These are phyloP conservation scores for Globisporangium abappressorium DNA, from an alignment of 352 stramenopile species.

Conservation along the genomic window DNA sequence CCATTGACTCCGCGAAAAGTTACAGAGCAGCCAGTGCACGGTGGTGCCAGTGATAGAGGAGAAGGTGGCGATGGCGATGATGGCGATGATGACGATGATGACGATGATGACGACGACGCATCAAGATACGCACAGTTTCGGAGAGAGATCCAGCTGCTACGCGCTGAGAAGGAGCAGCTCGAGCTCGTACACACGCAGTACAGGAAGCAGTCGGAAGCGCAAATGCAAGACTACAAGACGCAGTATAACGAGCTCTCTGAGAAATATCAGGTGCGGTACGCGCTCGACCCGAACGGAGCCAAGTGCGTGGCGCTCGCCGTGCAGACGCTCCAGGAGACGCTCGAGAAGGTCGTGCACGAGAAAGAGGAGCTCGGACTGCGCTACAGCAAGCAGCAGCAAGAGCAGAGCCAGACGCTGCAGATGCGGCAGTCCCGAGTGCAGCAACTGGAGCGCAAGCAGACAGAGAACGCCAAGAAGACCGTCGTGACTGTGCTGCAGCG, in stretches of 20 bases:
- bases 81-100: not conserved
- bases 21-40: constrained; percentile 10
- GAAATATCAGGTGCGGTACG: constrained; percentile 54
- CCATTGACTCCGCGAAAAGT: not conserved
- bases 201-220: constrained; percentile 30
- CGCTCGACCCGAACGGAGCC: constrained; percentile 49
- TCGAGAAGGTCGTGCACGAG: constrained; percentile 54
- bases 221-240: constrained; percentile 26
- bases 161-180: constrained; percentile 43
- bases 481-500: constrained; percentile 23
- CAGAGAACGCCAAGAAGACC: constrained; percentile 24
- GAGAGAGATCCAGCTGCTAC: constrained; percentile 53
- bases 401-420: constrained; percentile 23
- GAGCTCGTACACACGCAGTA: constrained; percentile 36
- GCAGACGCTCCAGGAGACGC: constrained; percentile 49
- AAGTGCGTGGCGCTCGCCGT: constrained; percentile 51
- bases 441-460: constrained; percentile 17
- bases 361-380: constrained; percentile 63
- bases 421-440: constrained; percentile 22
- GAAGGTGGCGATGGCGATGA: constrained; percentile 21
- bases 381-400: constrained; percentile 34
- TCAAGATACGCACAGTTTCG: constrained; percentile 18
- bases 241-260: constrained; percentile 34
- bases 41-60: not conserved
- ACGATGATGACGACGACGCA: constrained; percentile 16